These are phyloP conservation scores for Marchantia paleacea DNA, from an alignment of 225 moss, liverwort and hornwort species.

Conservation along the genomic window DNA sequence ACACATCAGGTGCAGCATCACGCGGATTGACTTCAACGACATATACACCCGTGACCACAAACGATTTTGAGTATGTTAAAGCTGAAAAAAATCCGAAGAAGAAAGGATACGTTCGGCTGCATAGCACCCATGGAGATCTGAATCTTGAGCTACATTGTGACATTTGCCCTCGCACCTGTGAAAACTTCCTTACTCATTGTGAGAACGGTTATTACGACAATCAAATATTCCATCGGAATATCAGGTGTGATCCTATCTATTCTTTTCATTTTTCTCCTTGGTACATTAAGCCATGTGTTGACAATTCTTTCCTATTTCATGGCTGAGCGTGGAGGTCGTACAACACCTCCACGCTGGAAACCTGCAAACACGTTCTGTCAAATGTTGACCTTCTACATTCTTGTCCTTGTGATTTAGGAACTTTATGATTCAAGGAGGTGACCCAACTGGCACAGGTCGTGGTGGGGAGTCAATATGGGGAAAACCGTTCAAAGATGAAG, in stretches of 20 bases:
- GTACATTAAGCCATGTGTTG: background rate
- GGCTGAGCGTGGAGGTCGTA: background rate
- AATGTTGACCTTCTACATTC: background rate
- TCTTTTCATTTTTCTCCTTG: background rate
- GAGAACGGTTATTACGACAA: conserved; percentile 91
- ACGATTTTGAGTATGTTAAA: conserved; percentile 88
- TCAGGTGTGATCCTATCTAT: conserved; percentile 40
- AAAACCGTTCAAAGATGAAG: conserved; percentile 94
- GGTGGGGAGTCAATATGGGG: conserved; percentile 97
- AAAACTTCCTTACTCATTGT: conserved; percentile 85
- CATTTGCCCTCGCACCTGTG: conserved; percentile 86
- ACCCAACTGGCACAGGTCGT: conserved; percentile 90
- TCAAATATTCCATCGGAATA: conserved; percentile 79
- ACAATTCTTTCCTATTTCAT: background rate
- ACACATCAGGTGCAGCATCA: conserved; percentile 91
- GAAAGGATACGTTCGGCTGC: conserved; percentile 90
- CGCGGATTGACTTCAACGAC: conserved; percentile 93
- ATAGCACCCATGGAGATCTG: conserved; percentile 78
- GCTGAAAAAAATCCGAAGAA: conserved; percentile 95
- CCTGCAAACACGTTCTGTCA: background rate
- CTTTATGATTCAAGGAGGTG: conserved; percentile 99
- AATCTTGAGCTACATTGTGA: conserved; percentile 89
- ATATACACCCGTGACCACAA: conserved; percentile 87
- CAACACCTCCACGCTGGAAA: background rate
- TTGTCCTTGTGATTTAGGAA: conserved; percentile 42